phyloP scores from a whole-genome alignment of 805 yeast genomes.

The Lipomyces orientalis region DNA sequence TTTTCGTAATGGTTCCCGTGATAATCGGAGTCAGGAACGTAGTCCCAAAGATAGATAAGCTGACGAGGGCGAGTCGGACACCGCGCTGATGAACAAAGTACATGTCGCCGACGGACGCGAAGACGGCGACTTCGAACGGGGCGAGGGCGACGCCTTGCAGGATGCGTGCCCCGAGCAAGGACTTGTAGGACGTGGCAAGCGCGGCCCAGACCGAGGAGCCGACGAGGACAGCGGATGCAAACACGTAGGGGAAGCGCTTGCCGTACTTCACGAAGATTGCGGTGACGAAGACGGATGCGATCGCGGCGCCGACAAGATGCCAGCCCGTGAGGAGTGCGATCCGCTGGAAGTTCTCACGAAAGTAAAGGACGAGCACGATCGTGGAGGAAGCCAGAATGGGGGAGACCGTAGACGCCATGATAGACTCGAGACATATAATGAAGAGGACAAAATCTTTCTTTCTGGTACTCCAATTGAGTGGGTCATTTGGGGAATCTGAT shows the following conservation, averaged over 20 bases:
- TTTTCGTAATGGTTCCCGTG: constrained; percentile 27
- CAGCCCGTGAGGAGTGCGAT: constrained; percentile 37
- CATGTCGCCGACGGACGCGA: constrained; percentile 69
- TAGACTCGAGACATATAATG: constrained; percentile 31
- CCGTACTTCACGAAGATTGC: constrained; percentile 35
- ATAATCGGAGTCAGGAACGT: constrained; percentile 33
- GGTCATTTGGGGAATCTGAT: constrained; percentile 71
- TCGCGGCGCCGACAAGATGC: constrained; percentile 34
- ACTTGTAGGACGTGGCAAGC: constrained; percentile 34
- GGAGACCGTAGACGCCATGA: constrained; percentile 31
- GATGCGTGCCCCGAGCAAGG: constrained; percentile 41
- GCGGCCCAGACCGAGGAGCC: constrained; percentile 35
- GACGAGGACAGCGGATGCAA: constrained; percentile 27
- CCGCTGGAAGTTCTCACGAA: constrained; percentile 19
- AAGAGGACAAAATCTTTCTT: constrained; percentile 30
- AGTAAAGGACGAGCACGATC: constrained; percentile 27
- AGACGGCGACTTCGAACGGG: constrained; percentile 75
- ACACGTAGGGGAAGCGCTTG: constrained; percentile 32
- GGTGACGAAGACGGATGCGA: constrained; percentile 27
- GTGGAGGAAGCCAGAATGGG: constrained; percentile 36
- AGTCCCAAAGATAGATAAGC: constrained; percentile 58
- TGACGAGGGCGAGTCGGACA: constrained; percentile 71
- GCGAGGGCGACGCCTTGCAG: constrained; percentile 66
- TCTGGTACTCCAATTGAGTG: constrained; percentile 62
- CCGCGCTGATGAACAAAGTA: constrained; percentile 81